Evolutionary conservation across 2,329 filamentous ascomycete genomes (phyloP), one percentile per base, ranked within the genome.

Genomic region (Pestalotiopsis sp.): DNA sequence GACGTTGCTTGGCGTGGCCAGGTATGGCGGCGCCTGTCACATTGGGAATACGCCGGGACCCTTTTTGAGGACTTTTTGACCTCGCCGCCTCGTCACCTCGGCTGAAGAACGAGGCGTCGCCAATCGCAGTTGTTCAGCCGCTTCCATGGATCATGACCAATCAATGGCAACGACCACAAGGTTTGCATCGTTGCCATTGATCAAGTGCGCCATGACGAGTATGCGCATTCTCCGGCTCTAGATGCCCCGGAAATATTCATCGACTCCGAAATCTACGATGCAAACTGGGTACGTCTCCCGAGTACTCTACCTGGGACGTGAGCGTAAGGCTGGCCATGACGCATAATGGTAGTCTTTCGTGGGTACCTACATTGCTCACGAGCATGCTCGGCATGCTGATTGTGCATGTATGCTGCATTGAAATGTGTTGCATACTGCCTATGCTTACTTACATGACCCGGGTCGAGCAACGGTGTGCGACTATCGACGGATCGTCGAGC

Each of bases 381-480:
- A 52, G 3, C 45, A 52, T 5, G 17, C 20, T 3, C 45, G 45
- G 14, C 7, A 49, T 49, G 45, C 17, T n/a, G 17, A 52, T 17
- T 20, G 17, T 52, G 45, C 45, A 20, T 9, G 20, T 9, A n/a
- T 23, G 7, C 41, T n/a, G 14, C 6, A n/a, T 52, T 36, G 9
- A 52, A 9, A 52, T 20, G 45, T 20, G 20, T 6, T 62, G 25
- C 23, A 36, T 20, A 62, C 27, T 11, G 38, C 12, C 27, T 17
- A 7, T 36, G 25, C 36, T 20, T 36, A 17, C 59, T 62, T 31
- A 59, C 56, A 27, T 40, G 38, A 62, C 59, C 27, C 36, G 4
- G 31, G n/a, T 40, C 27, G 38, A 62, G 59, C 27, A 62, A 40
- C 31, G n/a, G 59, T 20, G 59, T 62, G 59, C 59, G n/a, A 62